These are phyloP conservation scores for Nicotiana benthamiana DNA, from an alignment of 257 asterid genomes.

Conservation along the genomic window DNA sequence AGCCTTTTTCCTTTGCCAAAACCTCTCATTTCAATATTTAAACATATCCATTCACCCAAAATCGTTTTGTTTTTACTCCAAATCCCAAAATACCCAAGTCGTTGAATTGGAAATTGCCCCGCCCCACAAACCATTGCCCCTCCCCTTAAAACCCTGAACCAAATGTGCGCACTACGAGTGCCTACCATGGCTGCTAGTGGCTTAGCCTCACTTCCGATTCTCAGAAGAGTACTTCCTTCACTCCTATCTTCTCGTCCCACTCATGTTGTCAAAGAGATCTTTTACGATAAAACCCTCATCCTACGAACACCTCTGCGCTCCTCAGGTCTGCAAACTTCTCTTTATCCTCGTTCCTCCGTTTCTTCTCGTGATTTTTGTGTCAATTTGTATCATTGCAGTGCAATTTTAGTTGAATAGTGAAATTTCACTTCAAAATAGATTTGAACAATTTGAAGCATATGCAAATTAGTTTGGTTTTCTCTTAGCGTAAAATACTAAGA, in stretches of 20 bases:
- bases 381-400: not conserved
- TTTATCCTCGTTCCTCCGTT: not conserved
- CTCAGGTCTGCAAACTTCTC: slow-evolving; percentile 36
- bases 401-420: not conserved
- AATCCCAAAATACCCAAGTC: not conserved
- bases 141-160: not conserved
- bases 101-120: not conserved
- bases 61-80: not conserved
- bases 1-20: too few species aligned
- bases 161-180: slow-evolving; percentile 27
- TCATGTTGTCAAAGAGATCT: slow-evolving; percentile 11
- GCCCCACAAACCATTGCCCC: not conserved
- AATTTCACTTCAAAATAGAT: too few species aligned
- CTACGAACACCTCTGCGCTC: slow-evolving; percentile 32
- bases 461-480: too few species aligned
- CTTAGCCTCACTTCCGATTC: slow-evolving; percentile 31
- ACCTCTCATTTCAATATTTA: not conserved
- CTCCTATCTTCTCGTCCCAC: slow-evolving; percentile 15
- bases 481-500: too few species aligned
- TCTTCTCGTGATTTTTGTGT: not conserved
- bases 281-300: slow-evolving; percentile 18
- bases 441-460: too few species aligned
- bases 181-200: slow-evolving; percentile 40
- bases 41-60: not conserved
- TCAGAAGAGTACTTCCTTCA: slow-evolving; percentile 24